Percentiles rank a stretch among this genome's conserved stretches.
Evolutionary conservation across 2,329 filamentous ascomycete genomes (phyloP).

Genomic region (Cryphonectria japonica): DNA sequence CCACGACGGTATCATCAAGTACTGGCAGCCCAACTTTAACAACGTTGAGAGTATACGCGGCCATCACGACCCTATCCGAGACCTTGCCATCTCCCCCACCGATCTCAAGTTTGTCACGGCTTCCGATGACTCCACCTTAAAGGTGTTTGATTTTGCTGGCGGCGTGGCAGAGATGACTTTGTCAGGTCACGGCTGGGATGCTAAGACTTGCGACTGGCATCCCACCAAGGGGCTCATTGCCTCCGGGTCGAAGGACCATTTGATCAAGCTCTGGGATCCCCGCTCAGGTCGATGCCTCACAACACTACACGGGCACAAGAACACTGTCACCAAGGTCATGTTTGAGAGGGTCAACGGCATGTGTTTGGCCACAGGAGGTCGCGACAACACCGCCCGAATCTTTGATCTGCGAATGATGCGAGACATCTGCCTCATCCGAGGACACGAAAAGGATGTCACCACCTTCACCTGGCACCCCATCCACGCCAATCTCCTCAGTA

Average conservation of each 20-base stretch:
- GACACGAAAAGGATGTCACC: conserved; percentile 95
- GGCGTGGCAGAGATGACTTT: conserved; percentile 82
- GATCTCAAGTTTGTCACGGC: conserved; percentile 96
- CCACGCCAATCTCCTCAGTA: conserved; percentile 85
- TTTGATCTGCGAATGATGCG: conserved; percentile 99
- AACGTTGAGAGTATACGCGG: conserved; percentile 95
- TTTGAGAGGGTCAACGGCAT: conserved; percentile 86
- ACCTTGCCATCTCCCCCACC: conserved; percentile 90
- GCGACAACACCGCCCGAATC: conserved; percentile 89
- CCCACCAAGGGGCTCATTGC: conserved; percentile 91
- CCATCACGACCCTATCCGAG: conserved; percentile 86
- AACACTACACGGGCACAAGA: conserved; percentile 95
- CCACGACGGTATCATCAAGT: conserved; percentile 94
- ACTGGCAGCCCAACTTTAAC: conserved; percentile 99
- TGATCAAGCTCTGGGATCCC: conserved; percentile 99
- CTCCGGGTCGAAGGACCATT: conserved; percentile 95
- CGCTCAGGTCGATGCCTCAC: conserved; percentile 86
- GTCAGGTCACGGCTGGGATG: conserved; percentile 96
- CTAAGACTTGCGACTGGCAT: conserved; percentile 97
- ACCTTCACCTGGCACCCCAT: conserved; percentile 93
- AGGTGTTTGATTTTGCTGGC: conserved; percentile 94
- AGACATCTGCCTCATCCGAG: conserved; percentile 89
- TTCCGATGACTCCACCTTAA: conserved; percentile 89
- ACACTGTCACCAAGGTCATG: conserved; percentile 88
- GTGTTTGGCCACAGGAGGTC: conserved; percentile 87